Conservation (phyloP, 208 protist genomes). For the Leishmania major region DNA sequence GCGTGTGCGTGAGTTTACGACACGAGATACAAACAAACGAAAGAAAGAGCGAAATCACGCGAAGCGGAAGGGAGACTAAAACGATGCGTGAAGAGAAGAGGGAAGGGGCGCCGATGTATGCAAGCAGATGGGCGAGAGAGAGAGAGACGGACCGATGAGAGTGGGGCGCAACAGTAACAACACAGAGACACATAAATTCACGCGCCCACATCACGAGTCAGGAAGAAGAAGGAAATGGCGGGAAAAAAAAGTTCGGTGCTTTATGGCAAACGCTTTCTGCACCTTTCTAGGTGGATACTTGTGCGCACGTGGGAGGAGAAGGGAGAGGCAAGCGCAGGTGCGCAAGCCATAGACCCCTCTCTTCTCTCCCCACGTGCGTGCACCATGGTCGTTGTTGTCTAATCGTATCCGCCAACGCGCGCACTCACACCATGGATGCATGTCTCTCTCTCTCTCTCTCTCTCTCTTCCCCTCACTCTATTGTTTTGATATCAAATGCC, state of each 20-base stretch:
- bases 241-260: background rate
- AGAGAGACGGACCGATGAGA: background rate
- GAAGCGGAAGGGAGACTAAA: background rate
- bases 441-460: background rate
- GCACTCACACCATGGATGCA: background rate
- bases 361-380: background rate
- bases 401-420: background rate
- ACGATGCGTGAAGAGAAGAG: background rate
- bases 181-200: conserved; percentile 14
- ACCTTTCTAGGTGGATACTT: background rate
- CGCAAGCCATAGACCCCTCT: background rate
- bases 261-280: background rate
- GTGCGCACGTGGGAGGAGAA: background rate
- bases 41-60: background rate
- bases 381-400: background rate
- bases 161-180: background rate
- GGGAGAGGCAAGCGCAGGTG: background rate
- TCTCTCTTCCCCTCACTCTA: too few relatives aligned
- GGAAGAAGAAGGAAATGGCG: conserved; percentile 9
- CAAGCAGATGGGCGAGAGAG: background rate
- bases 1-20: background rate
- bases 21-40: background rate
- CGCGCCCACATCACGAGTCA: background rate
- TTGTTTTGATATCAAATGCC: too few relatives aligned
- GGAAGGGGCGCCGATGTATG: background rate